A percentile compares a stretch with the other conserved stretches of the same genome.
Conservation (phyloP, 768 basidiomycete genomes). For the Russula lepida region DNA sequence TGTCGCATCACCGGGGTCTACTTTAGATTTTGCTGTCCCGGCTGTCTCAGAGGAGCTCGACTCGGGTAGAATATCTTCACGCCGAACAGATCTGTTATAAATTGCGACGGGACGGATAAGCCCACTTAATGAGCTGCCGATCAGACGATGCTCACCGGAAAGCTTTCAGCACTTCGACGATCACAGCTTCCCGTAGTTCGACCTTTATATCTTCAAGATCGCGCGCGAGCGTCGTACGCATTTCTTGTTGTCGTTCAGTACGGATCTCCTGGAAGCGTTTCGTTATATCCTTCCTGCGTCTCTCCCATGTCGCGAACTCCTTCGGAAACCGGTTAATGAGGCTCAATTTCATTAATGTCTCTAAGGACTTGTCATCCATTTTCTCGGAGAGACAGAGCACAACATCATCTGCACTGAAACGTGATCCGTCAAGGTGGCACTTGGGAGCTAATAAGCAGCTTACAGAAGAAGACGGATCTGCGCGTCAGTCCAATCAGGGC, state of each 20-base stretch:
- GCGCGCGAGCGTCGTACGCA: background rate
- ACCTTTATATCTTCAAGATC: background rate
- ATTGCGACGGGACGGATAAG: background rate
- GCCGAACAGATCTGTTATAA: background rate
- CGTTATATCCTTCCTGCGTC: background rate
- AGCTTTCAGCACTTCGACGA: background rate
- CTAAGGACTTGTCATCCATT: constrained; percentile 8
- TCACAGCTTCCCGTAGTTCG: background rate
- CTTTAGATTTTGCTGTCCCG: background rate
- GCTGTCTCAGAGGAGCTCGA: background rate
- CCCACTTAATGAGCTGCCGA: accelerated
- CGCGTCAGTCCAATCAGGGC: background rate
- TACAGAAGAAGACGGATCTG: constrained; percentile 9
- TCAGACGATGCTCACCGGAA: background rate
- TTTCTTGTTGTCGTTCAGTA: background rate
- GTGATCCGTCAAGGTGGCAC: background rate
- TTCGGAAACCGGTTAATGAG: background rate
- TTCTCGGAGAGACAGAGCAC: constrained; percentile 6
- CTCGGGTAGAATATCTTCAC: background rate
- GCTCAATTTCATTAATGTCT: background rate
- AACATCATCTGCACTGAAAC: constrained; percentile 5
- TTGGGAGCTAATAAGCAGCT: background rate
- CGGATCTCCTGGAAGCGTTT: background rate
- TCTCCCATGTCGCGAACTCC: background rate
- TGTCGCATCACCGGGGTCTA: background rate